These are phyloP conservation scores for Lactarius sanguifluus DNA, from an alignment of 768 basidiomycete genomes.

Conservation along the genomic window DNA sequence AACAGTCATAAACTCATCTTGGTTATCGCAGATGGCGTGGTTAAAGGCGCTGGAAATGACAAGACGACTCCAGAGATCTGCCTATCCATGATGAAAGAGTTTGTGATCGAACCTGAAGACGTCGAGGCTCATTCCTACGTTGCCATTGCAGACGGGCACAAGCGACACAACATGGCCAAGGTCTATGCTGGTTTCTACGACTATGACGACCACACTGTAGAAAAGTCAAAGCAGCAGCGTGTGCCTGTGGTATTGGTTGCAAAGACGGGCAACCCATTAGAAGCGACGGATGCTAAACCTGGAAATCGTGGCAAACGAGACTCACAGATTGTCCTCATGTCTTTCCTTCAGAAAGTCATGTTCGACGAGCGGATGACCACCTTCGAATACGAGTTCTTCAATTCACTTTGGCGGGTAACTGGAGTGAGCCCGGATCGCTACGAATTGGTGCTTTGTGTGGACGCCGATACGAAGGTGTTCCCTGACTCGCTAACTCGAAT, in stretches of 20 bases:
- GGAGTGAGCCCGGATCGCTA: slow-evolving; percentile 96
- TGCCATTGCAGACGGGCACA: slow-evolving; percentile 99
- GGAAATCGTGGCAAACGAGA: slow-evolving; percentile 99
- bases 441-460: slow-evolving; percentile 93
- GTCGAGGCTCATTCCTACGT: slow-evolving; percentile 96
- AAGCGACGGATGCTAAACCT: slow-evolving; percentile 86
- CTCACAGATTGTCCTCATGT: slow-evolving; percentile 96
- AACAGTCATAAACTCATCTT: slow-evolving; percentile 96
- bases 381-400: slow-evolving; percentile 99
- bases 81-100: slow-evolving; percentile 95
- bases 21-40: slow-evolving; percentile 97
- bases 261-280: slow-evolving; percentile 91
- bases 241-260: slow-evolving; percentile 96
- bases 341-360: slow-evolving; percentile 98
- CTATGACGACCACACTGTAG: slow-evolving; percentile 88
- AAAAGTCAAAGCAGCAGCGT: slow-evolving; percentile 91
- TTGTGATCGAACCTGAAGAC: slow-evolving; percentile 74
- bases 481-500: slow-evolving; percentile 96
- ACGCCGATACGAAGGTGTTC: slow-evolving; percentile 98
- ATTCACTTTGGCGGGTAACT: slow-evolving; percentile 92
- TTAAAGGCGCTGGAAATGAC: slow-evolving; percentile 89
- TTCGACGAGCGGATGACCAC: slow-evolving; percentile 99
- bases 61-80: slow-evolving; percentile 93
- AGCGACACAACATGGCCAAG: slow-evolving; percentile 98
- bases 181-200: slow-evolving; percentile 97